Evolutionary conservation across 2,329 filamentous ascomycete genomes (phyloP).

Genomic region (Cordyceps pruinosa): DNA sequence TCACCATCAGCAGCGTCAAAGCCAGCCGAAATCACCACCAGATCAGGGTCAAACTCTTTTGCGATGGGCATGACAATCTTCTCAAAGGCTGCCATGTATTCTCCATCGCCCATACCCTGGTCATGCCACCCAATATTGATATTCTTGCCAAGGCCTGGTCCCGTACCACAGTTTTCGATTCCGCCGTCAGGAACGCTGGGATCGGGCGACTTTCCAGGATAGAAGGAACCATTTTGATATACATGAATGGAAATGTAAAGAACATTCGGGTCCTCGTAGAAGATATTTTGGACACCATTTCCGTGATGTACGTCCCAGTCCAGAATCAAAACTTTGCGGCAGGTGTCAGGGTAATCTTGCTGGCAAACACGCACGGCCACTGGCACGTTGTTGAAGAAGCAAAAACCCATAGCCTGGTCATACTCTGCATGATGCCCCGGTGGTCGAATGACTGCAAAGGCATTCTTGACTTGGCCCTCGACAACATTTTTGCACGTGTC

Average conservation of each 20-base stretch:
- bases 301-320: slow-evolving; percentile 84
- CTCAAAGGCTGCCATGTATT: slow-evolving; percentile 95
- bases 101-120: slow-evolving; percentile 85
- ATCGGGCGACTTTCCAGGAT: slow-evolving; percentile 62
- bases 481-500: slow-evolving; percentile 94
- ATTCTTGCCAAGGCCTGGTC: slow-evolving; percentile 51
- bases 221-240: slow-evolving; percentile 76
- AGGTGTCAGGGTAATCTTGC: slow-evolving; percentile 67
- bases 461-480: slow-evolving; percentile 78
- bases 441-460: slow-evolving; percentile 88
- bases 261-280: slow-evolving; percentile 89
- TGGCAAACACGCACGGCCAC: slow-evolving; percentile 88
- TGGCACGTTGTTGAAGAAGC: slow-evolving; percentile 95
- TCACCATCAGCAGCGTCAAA: slow-evolving; percentile 95
- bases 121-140: slow-evolving; percentile 62
- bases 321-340: slow-evolving; percentile 83
- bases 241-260: slow-evolving; percentile 95
- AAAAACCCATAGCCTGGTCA: slow-evolving; percentile 84
- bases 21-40: slow-evolving; percentile 91
- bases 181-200: slow-evolving; percentile 53
- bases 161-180: slow-evolving; percentile 51
- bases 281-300: slow-evolving; percentile 93
- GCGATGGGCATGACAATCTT: slow-evolving; percentile 95
- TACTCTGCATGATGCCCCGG: slow-evolving; percentile 93
- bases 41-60: slow-evolving; percentile 84